phyloP scores from a whole-genome alignment of 352 stramenopile species.

The Saprolegnia diclina region DNA sequence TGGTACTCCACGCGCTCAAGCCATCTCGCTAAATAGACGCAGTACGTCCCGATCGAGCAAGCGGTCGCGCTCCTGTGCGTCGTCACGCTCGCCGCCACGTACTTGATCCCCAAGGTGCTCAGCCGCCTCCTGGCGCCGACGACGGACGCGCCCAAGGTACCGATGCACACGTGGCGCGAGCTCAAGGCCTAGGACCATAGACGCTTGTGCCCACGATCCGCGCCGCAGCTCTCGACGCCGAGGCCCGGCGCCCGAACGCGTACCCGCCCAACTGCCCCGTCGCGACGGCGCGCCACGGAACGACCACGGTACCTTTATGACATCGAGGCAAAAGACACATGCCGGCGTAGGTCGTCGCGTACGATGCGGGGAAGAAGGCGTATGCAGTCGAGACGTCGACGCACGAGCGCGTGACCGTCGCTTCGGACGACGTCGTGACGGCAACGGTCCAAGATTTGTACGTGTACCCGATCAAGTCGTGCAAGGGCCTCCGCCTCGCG shows the following conservation, averaged over 20 bases:
- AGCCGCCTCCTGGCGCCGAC: not conserved
- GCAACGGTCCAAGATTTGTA: constrained; percentile 43
- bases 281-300: not conserved
- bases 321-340: not conserved
- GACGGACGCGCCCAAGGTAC: not conserved
- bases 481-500: constrained; percentile 48
- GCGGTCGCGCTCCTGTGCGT: not conserved
- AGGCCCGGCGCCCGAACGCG: constrained; percentile 4
- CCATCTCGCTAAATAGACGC: not conserved
- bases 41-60: constrained; percentile 3
- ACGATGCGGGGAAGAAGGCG: constrained; percentile 27
- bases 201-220: constrained; percentile 13
- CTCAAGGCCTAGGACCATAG: not conserved
- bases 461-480: constrained; percentile 85
- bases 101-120: constrained; percentile 8
- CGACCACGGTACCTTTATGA: not conserved
- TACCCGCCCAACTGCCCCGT: constrained; percentile 24
- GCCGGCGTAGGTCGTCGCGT: constrained; percentile 29
- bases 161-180: not conserved
- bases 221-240: constrained; percentile 6
- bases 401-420: constrained; percentile 22
- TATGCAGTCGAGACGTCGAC: constrained; percentile 36
- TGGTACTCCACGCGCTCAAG: not conserved
- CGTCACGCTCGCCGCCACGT: not conserved
- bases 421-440: constrained; percentile 31